Conservation (phyloP, 257 asterid genomes). For the Ophiorrhiza pumila region DNA sequence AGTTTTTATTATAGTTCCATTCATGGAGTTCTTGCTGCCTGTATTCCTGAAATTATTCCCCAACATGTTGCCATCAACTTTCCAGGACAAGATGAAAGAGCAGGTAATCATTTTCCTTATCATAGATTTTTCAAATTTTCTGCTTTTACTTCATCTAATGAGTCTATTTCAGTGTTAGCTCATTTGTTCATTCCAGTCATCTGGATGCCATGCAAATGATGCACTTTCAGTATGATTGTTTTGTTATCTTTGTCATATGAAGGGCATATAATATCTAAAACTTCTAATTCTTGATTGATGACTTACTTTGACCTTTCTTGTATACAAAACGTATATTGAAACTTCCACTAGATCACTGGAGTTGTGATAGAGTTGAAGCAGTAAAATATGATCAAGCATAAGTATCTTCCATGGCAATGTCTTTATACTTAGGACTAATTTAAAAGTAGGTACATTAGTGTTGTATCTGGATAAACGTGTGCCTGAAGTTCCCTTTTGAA, state of each 20-base stretch:
- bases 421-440: conserved; percentile 2
- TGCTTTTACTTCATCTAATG: conserved; percentile 1
- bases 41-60: conserved; percentile 85
- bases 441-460: not conserved
- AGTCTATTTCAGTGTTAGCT: not conserved
- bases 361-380: not conserved
- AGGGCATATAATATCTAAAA: not conserved
- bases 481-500: not conserved
- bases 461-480: not conserved
- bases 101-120: conserved; percentile 38
- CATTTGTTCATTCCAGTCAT: not conserved
- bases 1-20: conserved; percentile 79
- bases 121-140: not conserved
- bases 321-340: not conserved
- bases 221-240: not conserved
- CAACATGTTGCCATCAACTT: conserved; percentile 91
- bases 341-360: not conserved
- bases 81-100: conserved; percentile 97
- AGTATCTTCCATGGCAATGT: not conserved
- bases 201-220: not conserved
- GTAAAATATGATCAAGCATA: not conserved
- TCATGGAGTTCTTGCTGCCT: conserved; percentile 91
- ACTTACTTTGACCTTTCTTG: not conserved
- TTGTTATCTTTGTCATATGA: not conserved
- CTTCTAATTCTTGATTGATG: not conserved